These are phyloP conservation scores for Metschnikowia orientalis DNA, from an alignment of 805 yeast genomes.

Conservation along the genomic window DNA sequence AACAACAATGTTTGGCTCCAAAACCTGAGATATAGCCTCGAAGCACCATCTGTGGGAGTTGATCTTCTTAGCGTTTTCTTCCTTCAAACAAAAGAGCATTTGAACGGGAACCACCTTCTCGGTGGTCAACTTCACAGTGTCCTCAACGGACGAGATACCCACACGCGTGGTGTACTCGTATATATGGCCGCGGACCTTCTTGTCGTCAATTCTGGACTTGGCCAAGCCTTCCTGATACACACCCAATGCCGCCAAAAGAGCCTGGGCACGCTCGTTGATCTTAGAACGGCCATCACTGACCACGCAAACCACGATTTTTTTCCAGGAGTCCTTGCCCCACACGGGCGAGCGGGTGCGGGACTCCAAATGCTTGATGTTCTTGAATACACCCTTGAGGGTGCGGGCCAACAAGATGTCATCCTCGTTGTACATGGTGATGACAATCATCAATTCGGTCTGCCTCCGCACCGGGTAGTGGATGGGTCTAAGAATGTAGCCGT, in stretches of 20 bases:
- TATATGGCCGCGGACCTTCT: constrained; percentile 77
- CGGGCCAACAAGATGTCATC: constrained; percentile 76
- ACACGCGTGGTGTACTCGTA: constrained; percentile 93
- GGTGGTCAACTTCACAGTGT: constrained; percentile 49
- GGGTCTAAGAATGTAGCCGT: constrained; percentile 55
- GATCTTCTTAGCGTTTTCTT: constrained; percentile 81
- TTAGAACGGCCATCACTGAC: constrained; percentile 91
- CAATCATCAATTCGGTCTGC: constrained; percentile 57
- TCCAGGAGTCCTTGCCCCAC: constrained; percentile 98
- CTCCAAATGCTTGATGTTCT: constrained; percentile 72
- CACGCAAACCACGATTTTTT: constrained; percentile 82
- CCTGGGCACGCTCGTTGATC: constrained; percentile 72
- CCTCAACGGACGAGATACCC: constrained; percentile 58
- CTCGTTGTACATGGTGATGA: constrained; percentile 74
- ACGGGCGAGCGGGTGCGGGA: constrained; percentile 55
- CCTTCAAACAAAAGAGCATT: constrained; percentile 83
- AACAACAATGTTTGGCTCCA: constrained; percentile 79
- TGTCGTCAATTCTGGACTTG: constrained; percentile 80
- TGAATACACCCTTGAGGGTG: constrained; percentile 83
- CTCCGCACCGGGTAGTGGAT: constrained; percentile 50
- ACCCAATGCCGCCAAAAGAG: constrained; percentile 80
- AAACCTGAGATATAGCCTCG: constrained; percentile 81
- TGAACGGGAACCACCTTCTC: constrained; percentile 74
- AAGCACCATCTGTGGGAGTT: constrained; percentile 97
- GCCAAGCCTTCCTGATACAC: constrained; percentile 96